A percentile compares a stretch with the other conserved stretches of the same genome.
These are phyloP conservation scores for Phaeodactylum tricornutum DNA, from an alignment of 108 stramenopile genomes.

Conservation along the genomic window DNA sequence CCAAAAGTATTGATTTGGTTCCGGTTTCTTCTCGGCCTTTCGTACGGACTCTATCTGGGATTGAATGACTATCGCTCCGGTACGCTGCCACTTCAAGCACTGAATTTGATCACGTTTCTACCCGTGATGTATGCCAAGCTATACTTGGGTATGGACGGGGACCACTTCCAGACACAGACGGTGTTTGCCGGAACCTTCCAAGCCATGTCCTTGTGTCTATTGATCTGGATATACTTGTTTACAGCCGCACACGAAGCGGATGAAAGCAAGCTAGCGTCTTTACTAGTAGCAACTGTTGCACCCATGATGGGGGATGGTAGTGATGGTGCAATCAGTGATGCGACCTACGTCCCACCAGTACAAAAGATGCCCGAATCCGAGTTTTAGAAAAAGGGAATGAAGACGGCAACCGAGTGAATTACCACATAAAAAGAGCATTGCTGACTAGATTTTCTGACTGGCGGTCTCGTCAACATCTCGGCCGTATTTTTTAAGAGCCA, in stretches of 20 bases:
- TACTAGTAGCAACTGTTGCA: no score
- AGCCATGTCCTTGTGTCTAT: constrained; percentile 39
- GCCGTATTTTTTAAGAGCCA: no score
- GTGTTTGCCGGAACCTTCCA: constrained; percentile 46
- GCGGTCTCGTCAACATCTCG: no score
- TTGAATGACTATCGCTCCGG: constrained; percentile 7
- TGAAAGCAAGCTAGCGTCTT: not conserved
- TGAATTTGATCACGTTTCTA: constrained; percentile 60
- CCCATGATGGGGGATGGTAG: no score
- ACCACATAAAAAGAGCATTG: no score
- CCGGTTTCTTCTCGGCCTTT: constrained; percentile 34
- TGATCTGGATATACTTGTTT: constrained; percentile 59
- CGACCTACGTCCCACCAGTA: no score
- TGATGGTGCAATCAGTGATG: no score
- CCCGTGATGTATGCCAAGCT: constrained; percentile 47
- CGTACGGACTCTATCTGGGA: constrained; percentile 41
- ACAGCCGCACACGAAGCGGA: constrained; percentile 15
- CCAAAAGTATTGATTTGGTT: constrained; percentile 42
- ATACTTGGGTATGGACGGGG: constrained; percentile 36
- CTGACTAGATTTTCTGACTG: no score
- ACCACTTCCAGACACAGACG: constrained; percentile 36
- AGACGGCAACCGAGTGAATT: no score
- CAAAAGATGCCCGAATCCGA: no score
- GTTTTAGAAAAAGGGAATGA: no score
- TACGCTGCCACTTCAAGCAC: constrained; percentile 29